Evolutionary conservation across 1,284 basidiomycete species (phyloP), one percentile per base, ranked within the genome.

Genomic region (Moesziomyces globuligerus): DNA sequence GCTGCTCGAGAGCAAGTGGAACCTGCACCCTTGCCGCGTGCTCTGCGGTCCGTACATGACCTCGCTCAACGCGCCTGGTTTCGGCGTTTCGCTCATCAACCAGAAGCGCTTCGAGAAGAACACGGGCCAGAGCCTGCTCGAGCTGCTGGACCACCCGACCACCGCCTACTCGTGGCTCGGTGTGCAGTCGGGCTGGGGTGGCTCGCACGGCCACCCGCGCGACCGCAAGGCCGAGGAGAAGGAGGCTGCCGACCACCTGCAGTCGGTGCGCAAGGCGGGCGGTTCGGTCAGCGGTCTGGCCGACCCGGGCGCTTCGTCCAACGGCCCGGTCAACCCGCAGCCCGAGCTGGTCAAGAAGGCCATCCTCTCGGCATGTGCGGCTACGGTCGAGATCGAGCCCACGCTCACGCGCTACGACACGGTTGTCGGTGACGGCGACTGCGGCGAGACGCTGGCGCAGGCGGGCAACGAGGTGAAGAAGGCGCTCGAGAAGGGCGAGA

Each of bases 41-140:
- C 82, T 83, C 69, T 79, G 77, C 13, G 83, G 83, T 29, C 70
- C 84, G 6, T 86, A 84, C 76, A 84, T 86, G 83, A 85, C 85
- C 28, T 83, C 81, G 40, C 84, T 86, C 80, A 86, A 86, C 73
- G 84, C 85, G 60, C 85, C 85, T 15, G 85, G 85, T 41, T 83
- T 85, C 62, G 83, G 81, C 29, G 74, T 86, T 51, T 82, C 83
- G 50, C 81, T 86, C 28, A 76, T 85, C 53, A 85, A 86, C 74
- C 81, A 85, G 52, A 83, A 81, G 71, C 71, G 84, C 72, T 74
- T 77, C 34, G 75, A 80, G 23, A 74, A 81, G 40, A 80, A 81
- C 53, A 83, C 56, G 47, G 81, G 51, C 43, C 69, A 78, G 21
- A 60, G 78, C 55, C 66, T 86, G n/a, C 72, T 86, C 24, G 74